Percentiles rank a stretch among this genome's conserved stretches.
Evolutionary conservation across 495 filamentous ascomycete genomes (phyloP).

Genomic region (Parathielavia appendiculata): DNA sequence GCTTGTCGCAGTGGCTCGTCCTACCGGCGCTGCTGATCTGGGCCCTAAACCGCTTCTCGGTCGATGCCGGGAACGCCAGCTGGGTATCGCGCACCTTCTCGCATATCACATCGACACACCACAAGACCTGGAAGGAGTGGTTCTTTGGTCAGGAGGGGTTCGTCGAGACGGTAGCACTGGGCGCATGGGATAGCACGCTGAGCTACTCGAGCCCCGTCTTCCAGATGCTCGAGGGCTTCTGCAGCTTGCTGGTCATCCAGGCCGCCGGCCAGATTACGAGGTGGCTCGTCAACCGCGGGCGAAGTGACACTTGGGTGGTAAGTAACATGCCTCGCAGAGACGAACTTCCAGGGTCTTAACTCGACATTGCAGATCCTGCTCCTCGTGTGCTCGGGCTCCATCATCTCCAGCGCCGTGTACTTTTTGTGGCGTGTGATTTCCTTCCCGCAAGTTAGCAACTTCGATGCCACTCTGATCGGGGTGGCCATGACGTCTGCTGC

Average conservation of each 20-base stretch:
- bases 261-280: conserved; percentile 90
- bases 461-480: conserved; percentile 92
- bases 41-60: conserved; percentile 88
- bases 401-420: conserved; percentile 90
- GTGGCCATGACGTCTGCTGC: conserved; percentile 85
- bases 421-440: conserved; percentile 92
- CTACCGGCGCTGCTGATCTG: conserved; percentile 81
- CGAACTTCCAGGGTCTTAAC: not conserved
- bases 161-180: conserved; percentile 70
- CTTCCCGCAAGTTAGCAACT: conserved; percentile 87
- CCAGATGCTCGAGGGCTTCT: conserved; percentile 92
- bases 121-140: conserved; percentile 70
- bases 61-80: conserved; percentile 67
- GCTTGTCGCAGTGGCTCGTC: conserved; percentile 77
- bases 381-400: conserved; percentile 77
- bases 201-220: conserved; percentile 94
- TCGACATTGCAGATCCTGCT: conserved; percentile 63
- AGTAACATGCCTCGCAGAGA: conserved; percentile 29
- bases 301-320: conserved; percentile 97
- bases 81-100: conserved; percentile 81
- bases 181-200: conserved; percentile 83
- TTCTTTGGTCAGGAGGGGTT: conserved; percentile 76
- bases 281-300: conserved; percentile 86
- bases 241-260: conserved; percentile 92
- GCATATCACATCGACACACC: conserved; percentile 44